Conservation (phyloP, 2,329 filamentous ascomycete genomes). For the Diaporthe longicolla region DNA sequence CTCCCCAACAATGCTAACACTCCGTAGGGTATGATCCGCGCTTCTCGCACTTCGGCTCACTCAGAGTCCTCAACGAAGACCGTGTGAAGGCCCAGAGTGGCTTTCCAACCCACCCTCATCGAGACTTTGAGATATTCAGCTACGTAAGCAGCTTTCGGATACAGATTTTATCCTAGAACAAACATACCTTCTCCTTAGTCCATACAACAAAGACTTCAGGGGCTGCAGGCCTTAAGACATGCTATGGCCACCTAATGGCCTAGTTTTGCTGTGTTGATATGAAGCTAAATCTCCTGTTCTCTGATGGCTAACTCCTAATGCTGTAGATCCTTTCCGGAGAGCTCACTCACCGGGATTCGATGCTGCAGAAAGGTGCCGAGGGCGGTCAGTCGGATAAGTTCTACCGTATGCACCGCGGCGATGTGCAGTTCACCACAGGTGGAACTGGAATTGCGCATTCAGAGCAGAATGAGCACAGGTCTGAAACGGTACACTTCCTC, state of each 20-base stretch:
- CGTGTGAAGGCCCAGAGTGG: slow-evolving; percentile 80
- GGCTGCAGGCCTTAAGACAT: too few species aligned
- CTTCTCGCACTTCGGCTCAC: slow-evolving; percentile 78
- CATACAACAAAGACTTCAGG: too few species aligned
- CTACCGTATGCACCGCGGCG: slow-evolving; percentile 80
- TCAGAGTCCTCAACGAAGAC: slow-evolving; percentile 92
- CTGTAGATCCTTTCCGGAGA: slow-evolving; percentile 79
- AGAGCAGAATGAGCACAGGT: slow-evolving; percentile 82
- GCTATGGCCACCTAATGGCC: too few species aligned
- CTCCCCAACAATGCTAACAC: background rate
- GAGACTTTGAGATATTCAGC: slow-evolving; percentile 90
- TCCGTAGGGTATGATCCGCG: slow-evolving; percentile 69
- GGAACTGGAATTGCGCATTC: slow-evolving; percentile 85
- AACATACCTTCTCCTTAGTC: too few species aligned
- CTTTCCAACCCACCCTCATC: slow-evolving; percentile 88
- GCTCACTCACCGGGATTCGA: slow-evolving; percentile 88
- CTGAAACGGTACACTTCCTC: slow-evolving; percentile 83
- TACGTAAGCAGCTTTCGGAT: slow-evolving; percentile 59
- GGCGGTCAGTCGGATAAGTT: slow-evolving; percentile 73
- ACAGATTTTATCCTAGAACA: too few species aligned
- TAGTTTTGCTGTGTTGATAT: too few species aligned
- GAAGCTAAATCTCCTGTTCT: too few species aligned
- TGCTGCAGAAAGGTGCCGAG: slow-evolving; percentile 79
- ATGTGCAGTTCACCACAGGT: slow-evolving; percentile 93
- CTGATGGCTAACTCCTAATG: too few species aligned